phyloP scores from a whole-genome alignment of 257 asterid species.

The Gardenia jasminoides region DNA sequence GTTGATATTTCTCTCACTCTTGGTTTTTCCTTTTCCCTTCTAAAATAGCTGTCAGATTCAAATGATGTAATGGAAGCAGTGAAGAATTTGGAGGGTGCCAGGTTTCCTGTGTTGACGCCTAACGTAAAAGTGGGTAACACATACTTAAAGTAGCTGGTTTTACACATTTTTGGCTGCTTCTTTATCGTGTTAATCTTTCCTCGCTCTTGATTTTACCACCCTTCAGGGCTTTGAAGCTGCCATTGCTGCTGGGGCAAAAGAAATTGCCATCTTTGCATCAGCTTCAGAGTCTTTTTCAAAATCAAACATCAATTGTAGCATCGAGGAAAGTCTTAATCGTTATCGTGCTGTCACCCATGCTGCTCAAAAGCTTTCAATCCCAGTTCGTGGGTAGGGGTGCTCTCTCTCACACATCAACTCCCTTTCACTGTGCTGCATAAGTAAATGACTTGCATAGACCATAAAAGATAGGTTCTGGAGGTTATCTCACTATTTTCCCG shows the following conservation, averaged over 20 bases:
- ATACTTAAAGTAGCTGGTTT: conserved; percentile 5
- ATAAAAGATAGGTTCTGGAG: neutral
- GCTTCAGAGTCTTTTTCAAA: conserved; percentile 97
- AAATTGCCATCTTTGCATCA: conserved; percentile 88
- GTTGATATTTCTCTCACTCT: conserved; percentile 1
- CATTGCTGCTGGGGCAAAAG: conserved; percentile 91
- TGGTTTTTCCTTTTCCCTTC: conserved; percentile 15
- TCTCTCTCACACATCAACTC: conserved; percentile 3
- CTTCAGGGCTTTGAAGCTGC: conserved; percentile 90
- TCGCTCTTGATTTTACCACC: conserved; percentile 5
- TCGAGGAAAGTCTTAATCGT: conserved; percentile 86
- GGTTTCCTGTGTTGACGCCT: conserved; percentile 85
- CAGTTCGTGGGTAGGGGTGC: conserved; percentile 77
- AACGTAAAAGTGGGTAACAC: conserved; percentile 59
- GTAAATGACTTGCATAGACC: neutral
- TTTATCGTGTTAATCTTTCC: neutral
- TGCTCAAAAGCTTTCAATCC: conserved; percentile 75
- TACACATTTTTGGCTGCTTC: neutral
- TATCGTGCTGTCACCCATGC: conserved; percentile 72
- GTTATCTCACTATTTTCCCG: neutral
- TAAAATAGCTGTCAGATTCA: conserved; percentile 82
- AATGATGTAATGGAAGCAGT: conserved; percentile 81
- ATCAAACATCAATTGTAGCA: conserved; percentile 85
- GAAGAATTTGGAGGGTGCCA: conserved; percentile 66
- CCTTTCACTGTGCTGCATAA: neutral